Conservation (phyloP, 805 yeast species). For the Brettanomyces naardenensis region DNA sequence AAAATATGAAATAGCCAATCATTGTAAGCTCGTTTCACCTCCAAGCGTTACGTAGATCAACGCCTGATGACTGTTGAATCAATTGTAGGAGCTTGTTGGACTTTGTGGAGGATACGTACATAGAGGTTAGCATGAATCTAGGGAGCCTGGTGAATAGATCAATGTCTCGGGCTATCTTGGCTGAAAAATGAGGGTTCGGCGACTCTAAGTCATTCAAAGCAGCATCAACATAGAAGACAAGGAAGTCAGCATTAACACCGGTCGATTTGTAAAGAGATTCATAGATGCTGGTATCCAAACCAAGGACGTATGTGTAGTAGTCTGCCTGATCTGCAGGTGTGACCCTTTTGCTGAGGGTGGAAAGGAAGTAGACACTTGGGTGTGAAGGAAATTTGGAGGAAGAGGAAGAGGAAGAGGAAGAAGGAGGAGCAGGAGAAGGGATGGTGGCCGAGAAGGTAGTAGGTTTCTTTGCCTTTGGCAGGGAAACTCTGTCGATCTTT, state of each 20-base stretch:
- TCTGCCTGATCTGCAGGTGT: not conserved
- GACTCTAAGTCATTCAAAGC: slow-evolving; percentile 16
- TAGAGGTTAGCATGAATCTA: slow-evolving; percentile 29
- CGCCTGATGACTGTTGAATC: slow-evolving; percentile 1
- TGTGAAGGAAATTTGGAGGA: slow-evolving; percentile 26
- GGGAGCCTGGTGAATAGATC: slow-evolving; percentile 25
- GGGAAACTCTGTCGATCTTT: not conserved
- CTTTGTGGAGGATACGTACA: slow-evolving; percentile 23
- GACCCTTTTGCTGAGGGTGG: slow-evolving; percentile 26
- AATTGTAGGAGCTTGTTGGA: not conserved
- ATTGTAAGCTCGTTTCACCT: too few relatives aligned
- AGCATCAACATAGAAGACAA: slow-evolving; percentile 41
- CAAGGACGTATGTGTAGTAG: slow-evolving; percentile 32
- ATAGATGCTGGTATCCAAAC: slow-evolving; percentile 21
- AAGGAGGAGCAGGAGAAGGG: not conserved
- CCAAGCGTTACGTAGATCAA: slow-evolving; percentile 8
- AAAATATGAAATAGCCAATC: too few relatives aligned
- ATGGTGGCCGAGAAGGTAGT: not conserved
- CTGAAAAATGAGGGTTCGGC: slow-evolving; percentile 6
- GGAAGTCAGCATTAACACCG: slow-evolving; percentile 43
- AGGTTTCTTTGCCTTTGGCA: not conserved
- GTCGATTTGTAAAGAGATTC: slow-evolving; percentile 28
- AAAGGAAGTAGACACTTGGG: slow-evolving; percentile 40
- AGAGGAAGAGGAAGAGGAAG: not conserved
- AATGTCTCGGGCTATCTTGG: slow-evolving; percentile 18